Conservation (phyloP, 202 grass and related monocot species). For the Setaria viridis region DNA sequence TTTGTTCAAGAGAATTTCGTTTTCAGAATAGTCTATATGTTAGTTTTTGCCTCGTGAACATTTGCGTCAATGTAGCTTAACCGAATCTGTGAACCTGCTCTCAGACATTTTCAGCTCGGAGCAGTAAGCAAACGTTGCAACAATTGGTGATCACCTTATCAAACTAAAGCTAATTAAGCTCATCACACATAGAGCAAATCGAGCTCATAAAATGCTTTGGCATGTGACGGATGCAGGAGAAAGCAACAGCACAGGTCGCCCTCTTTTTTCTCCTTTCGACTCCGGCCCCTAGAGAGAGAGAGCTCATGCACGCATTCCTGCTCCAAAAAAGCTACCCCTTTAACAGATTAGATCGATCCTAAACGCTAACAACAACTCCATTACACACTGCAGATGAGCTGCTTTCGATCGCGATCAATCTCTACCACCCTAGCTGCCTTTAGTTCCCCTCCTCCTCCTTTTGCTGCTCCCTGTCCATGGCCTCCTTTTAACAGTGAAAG, state of each 20-base stretch:
- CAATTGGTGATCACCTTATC: neutral
- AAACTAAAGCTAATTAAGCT: constrained; percentile 37
- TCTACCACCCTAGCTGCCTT: constrained; percentile 13
- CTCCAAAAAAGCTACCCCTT: constrained; percentile 42
- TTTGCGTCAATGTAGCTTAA: neutral
- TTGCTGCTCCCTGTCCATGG: constrained; percentile 13
- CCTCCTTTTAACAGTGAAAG: constrained; percentile 49
- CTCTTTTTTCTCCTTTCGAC: constrained; percentile 25
- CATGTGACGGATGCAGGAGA: constrained; percentile 58
- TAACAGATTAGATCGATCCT: constrained; percentile 38
- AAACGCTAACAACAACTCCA: constrained; percentile 47
- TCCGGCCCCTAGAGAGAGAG: constrained; percentile 29
- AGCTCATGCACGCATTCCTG: constrained; percentile 35
- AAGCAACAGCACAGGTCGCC: constrained; percentile 49
- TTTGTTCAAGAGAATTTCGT: too few species aligned
- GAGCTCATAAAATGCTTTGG: neutral
- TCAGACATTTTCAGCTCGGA: neutral
- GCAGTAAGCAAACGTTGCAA: neutral
- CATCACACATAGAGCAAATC: neutral
- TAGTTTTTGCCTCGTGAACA: too few species aligned
- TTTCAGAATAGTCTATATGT: too few species aligned
- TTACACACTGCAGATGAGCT: neutral
- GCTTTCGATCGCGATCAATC: constrained; percentile 26
- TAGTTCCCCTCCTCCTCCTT: constrained; percentile 2
- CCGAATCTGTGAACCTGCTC: neutral